phyloP scores from a whole-genome alignment of 371 early-diverging fungal genomes.

The Mycotypha africana region DNA sequence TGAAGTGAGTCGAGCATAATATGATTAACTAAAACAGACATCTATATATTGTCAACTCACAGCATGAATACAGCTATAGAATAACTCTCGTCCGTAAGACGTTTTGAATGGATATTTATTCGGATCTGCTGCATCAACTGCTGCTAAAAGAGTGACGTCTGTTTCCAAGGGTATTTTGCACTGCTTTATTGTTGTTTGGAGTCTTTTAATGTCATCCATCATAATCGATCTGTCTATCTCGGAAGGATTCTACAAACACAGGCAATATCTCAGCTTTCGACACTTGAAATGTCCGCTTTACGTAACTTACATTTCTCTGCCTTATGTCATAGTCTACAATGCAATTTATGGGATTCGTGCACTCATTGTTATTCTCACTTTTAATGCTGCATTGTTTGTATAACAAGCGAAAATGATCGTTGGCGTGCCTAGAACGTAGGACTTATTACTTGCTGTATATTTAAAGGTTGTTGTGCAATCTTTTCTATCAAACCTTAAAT shows the following conservation, averaged over 20 bases:
- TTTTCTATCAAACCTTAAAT: constrained; percentile 41
- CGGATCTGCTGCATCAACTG: constrained; percentile 27
- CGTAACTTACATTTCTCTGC: constrained; percentile 33
- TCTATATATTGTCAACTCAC: no score
- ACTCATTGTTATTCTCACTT: no score
- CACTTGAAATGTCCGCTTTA: no score
- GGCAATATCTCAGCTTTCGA: no score
- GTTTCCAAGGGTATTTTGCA: constrained; percentile 8
- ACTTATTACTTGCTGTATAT: not conserved
- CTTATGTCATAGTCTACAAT: constrained; percentile 43
- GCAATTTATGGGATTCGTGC: constrained; percentile 19
- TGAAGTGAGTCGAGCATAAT: no score
- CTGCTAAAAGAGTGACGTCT: constrained; percentile 21
- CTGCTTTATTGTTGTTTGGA: constrained; percentile 12
- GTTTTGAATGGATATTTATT: constrained; percentile 28
- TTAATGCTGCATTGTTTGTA: constrained; percentile 14
- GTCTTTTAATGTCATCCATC: constrained; percentile 17
- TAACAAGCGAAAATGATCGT: constrained; percentile 37
- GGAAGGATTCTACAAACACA: constrained; percentile 21
- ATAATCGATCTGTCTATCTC: constrained; percentile 34
- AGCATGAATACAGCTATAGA: constrained; percentile 56
- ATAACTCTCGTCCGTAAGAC: constrained; percentile 57
- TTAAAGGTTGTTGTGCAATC: not conserved
- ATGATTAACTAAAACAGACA: no score
- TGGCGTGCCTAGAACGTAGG: constrained; percentile 21